Evolutionary conservation across 768 basidiomycete genomes (phyloP), one percentile per base, ranked within the genome.

Genomic region (Sutorius australiensis): DNA sequence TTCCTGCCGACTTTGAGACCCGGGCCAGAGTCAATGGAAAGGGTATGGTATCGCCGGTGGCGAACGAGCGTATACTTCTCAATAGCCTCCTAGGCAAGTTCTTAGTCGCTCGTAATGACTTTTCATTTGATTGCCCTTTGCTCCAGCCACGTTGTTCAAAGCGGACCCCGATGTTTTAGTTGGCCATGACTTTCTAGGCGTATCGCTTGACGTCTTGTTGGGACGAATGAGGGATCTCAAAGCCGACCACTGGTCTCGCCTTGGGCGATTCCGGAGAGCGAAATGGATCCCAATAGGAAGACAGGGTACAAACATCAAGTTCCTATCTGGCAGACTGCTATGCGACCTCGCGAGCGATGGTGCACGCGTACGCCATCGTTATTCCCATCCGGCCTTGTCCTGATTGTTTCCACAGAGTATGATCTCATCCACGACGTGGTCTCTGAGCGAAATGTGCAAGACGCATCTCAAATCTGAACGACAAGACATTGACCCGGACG

Each of bases 391-490:
- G 4, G 12, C 2, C 14, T 10, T 42, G n/a, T 36, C 13, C 12
- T 46, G 9, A 58, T 57, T 4, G 1, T 6, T 8, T 53, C 11
- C 1, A 7, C 62, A 95, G 93, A 86, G 89, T 19, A 95, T 98
- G 92, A 98, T 99, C 66, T 73, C 86, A 0, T 98, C 97, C 3
- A 98, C 93, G 5, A 98, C 97, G 1, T 99, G 97, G 97, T 95
- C 95, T 3, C 73, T 98, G 48, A 92, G 92, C 9, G 97, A 99
- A 70, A 98, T 99, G 94, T 94, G 91, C 72, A 81, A 78, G 56
- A 89, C 92, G 0, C 89, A 95, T 67, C 81, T 99, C 57, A 86
- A 87, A 56, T 80, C 82, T 54, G 86, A 88, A 48, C 77, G 97
- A 34, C 88, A 97, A 64, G 97, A 98, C 57, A 94, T 97, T 56